Evolutionary conservation across 164 flowering plant genomes (phyloP), one percentile per base, ranked within the genome.

Genomic region (Cinnamomum chago): DNA sequence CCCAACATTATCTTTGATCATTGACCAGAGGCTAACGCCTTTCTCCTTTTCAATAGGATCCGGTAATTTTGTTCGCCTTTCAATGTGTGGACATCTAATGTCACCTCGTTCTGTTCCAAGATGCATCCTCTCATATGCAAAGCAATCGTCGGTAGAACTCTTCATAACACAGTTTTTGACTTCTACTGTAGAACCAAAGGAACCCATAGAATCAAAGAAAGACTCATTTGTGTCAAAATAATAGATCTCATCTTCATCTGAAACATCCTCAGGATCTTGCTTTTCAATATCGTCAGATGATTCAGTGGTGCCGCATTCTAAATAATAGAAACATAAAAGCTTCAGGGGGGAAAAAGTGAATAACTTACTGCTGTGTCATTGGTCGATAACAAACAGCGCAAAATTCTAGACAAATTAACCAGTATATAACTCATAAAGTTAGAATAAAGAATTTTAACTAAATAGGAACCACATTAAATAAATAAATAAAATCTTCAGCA

Each of bases 1-100:
- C 65, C 98, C 98, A 68, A 94, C 91, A 78, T 92, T 94, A 80
- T 92, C 98, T 82, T 92, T 94, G 72, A 94, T 94, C 89, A 94
- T 87, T 70, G 97, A 88, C 98, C 98, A 94, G 74, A 94, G 90
- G 79, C 94, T 94, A 20, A 90, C 93, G 2, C 93, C 91, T 84
- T 86, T 94, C 87, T 94, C 98, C 83, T 91, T 91, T 82, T 91
- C 96, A 78, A 86, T 76, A 71, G 97, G 98, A 73, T 85, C 89
- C 14, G 98, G 97, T 75, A 94, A 87, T 85, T 85, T 87, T 72
- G 77, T 85, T 67, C 97, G 80, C 77, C 98, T 86, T 81, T 85
- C 88, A 75, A 90, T 74, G 18, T 75, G 72, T 69, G 83, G 82
- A 75, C 64, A 82, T 50, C 72, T 75, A 75, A 67, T 70, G 27